These are phyloP conservation scores for Yamadazyma friedrichii DNA, from an alignment of 1,139 yeast species.

Conservation along the genomic window DNA sequence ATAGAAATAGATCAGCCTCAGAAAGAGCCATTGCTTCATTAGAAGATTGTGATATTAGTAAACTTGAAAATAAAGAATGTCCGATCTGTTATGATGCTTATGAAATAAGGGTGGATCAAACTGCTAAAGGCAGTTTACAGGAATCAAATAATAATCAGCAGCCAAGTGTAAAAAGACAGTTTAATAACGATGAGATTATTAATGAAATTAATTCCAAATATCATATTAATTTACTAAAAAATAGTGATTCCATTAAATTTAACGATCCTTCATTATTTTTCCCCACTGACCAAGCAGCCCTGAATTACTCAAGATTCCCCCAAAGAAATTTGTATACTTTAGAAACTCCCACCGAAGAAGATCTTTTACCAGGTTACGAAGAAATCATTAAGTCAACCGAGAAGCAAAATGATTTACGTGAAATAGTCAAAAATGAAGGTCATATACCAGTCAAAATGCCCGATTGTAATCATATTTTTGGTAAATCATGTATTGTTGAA, in stretches of 20 bases:
- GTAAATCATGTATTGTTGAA: slow-evolving; percentile 41
- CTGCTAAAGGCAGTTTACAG: too few relatives aligned
- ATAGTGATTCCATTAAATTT: slow-evolving; percentile 17
- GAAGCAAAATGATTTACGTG: slow-evolving; percentile 13
- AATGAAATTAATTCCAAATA: slow-evolving; percentile 3
- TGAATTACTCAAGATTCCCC: slow-evolving; percentile 35
- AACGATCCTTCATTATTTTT: slow-evolving; percentile 40
- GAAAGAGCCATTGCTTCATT: slow-evolving; percentile 41
- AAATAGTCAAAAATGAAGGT: slow-evolving; percentile 15
- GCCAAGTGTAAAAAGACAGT: not conserved
- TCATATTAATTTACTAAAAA: slow-evolving; percentile 4
- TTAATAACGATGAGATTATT: slow-evolving; percentile 8
- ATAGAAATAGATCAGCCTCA: slow-evolving; percentile 33
- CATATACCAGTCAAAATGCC: slow-evolving; percentile 48
- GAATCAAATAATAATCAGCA: not conserved
- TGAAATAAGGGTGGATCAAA: slow-evolving; percentile 10
- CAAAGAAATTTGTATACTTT: slow-evolving; percentile 26
- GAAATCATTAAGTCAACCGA: slow-evolving; percentile 16
- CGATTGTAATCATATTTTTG: slow-evolving; percentile 42
- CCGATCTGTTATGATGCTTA: slow-evolving; percentile 46
- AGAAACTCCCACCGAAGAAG: slow-evolving; percentile 24
- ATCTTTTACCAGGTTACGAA: slow-evolving; percentile 33
- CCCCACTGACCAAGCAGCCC: slow-evolving; percentile 35
- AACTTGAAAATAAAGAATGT: slow-evolving; percentile 29
- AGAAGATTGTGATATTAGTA: slow-evolving; percentile 22